Evolutionary conservation across 495 filamentous ascomycete species (phyloP), one percentile per base, ranked within the genome.

Genomic region (Neurospora sp.): DNA sequence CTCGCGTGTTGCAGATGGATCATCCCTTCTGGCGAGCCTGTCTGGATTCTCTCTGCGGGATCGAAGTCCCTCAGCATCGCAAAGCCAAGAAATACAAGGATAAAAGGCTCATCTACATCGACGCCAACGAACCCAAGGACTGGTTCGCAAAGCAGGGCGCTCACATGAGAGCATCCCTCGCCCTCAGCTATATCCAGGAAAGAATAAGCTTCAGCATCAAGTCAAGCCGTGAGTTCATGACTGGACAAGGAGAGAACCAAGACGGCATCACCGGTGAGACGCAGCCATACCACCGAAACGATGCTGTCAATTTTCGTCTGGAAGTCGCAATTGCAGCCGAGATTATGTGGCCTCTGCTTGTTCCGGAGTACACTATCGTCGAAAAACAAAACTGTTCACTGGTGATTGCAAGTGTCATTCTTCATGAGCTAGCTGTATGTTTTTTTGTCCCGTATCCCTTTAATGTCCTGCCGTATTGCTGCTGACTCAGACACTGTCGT

Each of bases 371-470:
- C 37, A 80, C 74, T 13, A 8, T 62, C 21, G 78, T 77, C 39
- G 82, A 83, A 74, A 83, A 83, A 73, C 38, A 79, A 70, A 39
- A 31, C 0, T 38, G 34, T 37, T 80, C 79, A 1, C 76, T 75
- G 7, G 0, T 19, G 2, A 34, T 83, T 24, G 81, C 81, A 3
- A 40, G 31, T n/a, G 78, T 75, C 13, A 5, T 83, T 7, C n/a
- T 82, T 21, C 82, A 83, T 40, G 82, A 83, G 54, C 70, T 82
- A 21, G 77, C 70, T 71, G 80, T 83, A 71, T 21, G 76, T 70
- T 40, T 43, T 48, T 17, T 21, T 21, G 19, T 9, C 42, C 3
- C 48, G 42, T 66, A 5, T 37, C 73, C 71, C 0, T 62, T 70
- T 31, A 11, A 17, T 17, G 10, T 6, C 31, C 7, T 69, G 17